Conservation (phyloP, 139 green algal genomes). For the Micractinium sp. region DNA sequence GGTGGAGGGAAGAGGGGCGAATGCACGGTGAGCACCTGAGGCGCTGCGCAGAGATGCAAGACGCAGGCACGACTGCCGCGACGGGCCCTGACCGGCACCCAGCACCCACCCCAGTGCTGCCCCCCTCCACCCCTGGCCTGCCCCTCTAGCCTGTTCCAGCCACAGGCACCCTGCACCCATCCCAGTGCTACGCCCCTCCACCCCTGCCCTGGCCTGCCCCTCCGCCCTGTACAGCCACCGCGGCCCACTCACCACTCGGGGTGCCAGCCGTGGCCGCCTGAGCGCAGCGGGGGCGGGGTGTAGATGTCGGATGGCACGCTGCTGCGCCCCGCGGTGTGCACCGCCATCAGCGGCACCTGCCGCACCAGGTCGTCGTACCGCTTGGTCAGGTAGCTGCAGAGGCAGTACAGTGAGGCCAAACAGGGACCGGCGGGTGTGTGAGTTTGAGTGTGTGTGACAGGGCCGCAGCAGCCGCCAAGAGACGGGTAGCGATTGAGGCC, state of each 20-base stretch:
- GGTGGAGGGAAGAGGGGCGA: no score
- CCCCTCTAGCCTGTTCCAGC: no score
- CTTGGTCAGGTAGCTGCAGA: constrained; percentile 43
- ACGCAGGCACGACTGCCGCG: no score
- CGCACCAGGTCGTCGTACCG: constrained; percentile 58
- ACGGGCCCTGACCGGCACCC: no score
- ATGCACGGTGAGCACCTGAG: no score
- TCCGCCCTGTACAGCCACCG: background rate
- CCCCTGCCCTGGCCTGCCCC: background rate
- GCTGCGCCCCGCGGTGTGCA: constrained; percentile 38
- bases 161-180: background rate
- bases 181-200: background rate
- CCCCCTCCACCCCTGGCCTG: no score
- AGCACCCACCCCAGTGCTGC: no score
- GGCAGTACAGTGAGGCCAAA: background rate
- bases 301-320: constrained; percentile 54
- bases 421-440: background rate
- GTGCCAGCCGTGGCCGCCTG: constrained; percentile 56
- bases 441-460: background rate
- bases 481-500: background rate
- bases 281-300: constrained; percentile 55
- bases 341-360: constrained; percentile 61
- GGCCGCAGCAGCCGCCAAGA: no score
- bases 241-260: constrained; percentile 57
- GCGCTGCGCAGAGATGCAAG: no score